Conservation (phyloP, 257 asterid genomes). For the Ocimum tenuiflorum region DNA sequence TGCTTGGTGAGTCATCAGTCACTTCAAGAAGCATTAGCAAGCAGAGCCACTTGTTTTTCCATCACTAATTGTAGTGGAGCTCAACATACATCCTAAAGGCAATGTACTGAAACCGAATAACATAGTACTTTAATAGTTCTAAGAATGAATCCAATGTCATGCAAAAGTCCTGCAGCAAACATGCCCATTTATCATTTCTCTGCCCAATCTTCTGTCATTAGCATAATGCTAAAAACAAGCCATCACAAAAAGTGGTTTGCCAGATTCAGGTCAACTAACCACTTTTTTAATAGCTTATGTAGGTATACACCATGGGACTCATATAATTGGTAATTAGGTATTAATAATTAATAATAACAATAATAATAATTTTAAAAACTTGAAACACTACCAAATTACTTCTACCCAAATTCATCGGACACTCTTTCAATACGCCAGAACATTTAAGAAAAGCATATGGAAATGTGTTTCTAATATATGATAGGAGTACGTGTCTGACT, state of each 20-base stretch:
- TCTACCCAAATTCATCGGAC: too few relatives aligned
- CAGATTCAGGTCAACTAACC: not conserved
- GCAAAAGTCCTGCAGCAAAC: conserved; percentile 8
- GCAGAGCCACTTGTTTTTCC: conserved; percentile 8
- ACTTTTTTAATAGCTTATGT: not conserved
- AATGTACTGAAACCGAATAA: not conserved
- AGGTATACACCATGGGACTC: not conserved
- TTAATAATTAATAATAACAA: too few relatives aligned
- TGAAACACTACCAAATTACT: too few relatives aligned
- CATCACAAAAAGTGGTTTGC: not conserved
- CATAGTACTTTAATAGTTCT: conserved; percentile 2
- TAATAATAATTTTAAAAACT: too few relatives aligned
- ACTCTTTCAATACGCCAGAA: too few relatives aligned
- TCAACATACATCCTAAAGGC: conserved; percentile 19
- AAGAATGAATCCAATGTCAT: not conserved
- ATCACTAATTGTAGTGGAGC: conserved; percentile 24
- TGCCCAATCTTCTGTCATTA: conserved; percentile 4
- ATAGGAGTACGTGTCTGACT: too few relatives aligned
- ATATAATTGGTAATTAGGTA: too few relatives aligned
- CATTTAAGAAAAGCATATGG: too few relatives aligned
- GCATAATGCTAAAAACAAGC: not conserved
- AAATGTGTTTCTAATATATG: too few relatives aligned
- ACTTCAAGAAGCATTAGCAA: conserved; percentile 20
- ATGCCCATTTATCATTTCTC: not conserved
- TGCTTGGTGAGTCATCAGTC: conserved; percentile 27